These are phyloP conservation scores for Paralagenidium karlingii DNA, from an alignment of 352 stramenopile genomes.

Conservation along the genomic window DNA sequence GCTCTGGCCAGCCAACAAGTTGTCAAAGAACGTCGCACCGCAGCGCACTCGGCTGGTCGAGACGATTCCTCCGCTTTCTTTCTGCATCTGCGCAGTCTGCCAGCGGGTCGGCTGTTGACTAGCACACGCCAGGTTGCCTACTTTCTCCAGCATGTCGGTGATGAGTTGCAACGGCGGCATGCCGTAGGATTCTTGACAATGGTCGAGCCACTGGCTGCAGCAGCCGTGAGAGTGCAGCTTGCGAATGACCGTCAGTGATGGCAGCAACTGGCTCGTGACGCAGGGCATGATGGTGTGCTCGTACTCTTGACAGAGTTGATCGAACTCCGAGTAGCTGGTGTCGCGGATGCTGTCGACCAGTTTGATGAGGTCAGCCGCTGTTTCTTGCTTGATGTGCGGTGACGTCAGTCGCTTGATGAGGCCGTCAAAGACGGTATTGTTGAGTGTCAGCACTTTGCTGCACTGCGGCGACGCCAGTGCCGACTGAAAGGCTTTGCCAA, in stretches of 20 bases:
- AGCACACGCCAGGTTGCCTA: slow-evolving; percentile 35
- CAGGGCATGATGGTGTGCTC: slow-evolving; percentile 30
- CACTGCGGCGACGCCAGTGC: no score
- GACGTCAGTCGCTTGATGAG: no score
- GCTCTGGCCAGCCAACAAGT: slow-evolving; percentile 10
- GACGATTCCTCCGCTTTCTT: no score
- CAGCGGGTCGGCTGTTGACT: slow-evolving; percentile 36
- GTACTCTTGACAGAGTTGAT: slow-evolving; percentile 42
- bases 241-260: slow-evolving; percentile 34
- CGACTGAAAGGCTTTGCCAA: slow-evolving; percentile 22
- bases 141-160: slow-evolving; percentile 33
- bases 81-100: no score
- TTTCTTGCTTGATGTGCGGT: no score
- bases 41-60: slow-evolving; percentile 38
- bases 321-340: slow-evolving; percentile 20
- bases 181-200: slow-evolving; percentile 24
- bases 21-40: slow-evolving; percentile 34
- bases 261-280: slow-evolving; percentile 31
- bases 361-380: no score
- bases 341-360: no score
- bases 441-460: no score
- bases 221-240: slow-evolving; percentile 28
- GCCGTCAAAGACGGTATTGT: no score
- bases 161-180: slow-evolving; percentile 49
- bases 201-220: slow-evolving; percentile 31